Evolutionary conservation across 1,284 basidiomycete species (phyloP).

Genomic region (Boletus smithii): DNA sequence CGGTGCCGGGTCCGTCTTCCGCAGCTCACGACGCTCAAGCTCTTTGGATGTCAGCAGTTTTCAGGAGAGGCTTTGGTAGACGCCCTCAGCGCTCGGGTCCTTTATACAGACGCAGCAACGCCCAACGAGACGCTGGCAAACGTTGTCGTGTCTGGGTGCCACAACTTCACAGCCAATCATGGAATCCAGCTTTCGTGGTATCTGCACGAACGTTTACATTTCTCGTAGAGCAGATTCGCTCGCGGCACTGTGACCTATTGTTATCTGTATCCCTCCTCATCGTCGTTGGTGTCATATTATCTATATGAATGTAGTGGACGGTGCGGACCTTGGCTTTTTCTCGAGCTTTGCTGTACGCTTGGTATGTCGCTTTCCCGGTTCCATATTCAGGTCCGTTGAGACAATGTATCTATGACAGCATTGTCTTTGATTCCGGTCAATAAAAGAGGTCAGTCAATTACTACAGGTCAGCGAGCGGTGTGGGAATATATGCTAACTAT

Average conservation of each 20-base stretch:
- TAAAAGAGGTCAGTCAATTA: too few species aligned
- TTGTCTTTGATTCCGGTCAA: too few species aligned
- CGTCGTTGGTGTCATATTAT: background rate
- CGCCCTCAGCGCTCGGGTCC: constrained; percentile 46
- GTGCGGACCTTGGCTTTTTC: background rate
- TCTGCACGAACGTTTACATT: constrained; percentile 26
- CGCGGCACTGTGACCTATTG: background rate
- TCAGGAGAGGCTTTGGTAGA: constrained; percentile 55
- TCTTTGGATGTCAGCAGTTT: constrained; percentile 62
- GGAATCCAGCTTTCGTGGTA: constrained; percentile 27
- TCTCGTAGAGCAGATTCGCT: constrained; percentile 18
- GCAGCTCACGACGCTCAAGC: constrained; percentile 45
- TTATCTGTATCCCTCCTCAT: background rate
- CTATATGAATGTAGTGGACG: background rate
- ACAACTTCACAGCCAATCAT: constrained; percentile 21
- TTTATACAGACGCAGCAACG: constrained; percentile 42
- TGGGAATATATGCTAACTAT: too few species aligned
- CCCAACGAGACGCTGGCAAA: constrained; percentile 28
- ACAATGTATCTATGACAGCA: too few species aligned
- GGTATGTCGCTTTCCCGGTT: too few species aligned
- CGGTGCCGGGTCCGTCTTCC: constrained; percentile 47
- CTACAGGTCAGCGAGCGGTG: too few species aligned
- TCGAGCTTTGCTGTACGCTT: background rate
- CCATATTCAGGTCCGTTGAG: background rate
- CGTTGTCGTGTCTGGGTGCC: constrained; percentile 29